Evolutionary conservation across 2,329 filamentous ascomycete species (phyloP), one percentile per base, ranked within the genome.

Genomic region (Trichophyton mentagrophytes): DNA sequence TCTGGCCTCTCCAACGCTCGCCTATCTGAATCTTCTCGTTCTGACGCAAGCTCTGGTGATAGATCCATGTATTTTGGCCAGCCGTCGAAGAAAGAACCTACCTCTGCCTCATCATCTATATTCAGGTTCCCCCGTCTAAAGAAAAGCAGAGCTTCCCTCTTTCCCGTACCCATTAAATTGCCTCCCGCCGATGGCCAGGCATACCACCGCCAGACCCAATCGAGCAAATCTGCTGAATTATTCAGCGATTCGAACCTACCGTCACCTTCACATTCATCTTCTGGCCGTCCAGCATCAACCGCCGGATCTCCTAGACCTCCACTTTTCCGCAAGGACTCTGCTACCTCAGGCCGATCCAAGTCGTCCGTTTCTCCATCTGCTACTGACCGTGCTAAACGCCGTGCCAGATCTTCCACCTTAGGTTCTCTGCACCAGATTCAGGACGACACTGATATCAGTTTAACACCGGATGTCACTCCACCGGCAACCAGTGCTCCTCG

Each of bases 401-500:
- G 91, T 66, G 88, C 86, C 59, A 83, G 93, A 65, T 96, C 93
- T 17, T 95, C 91, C 3, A 97, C 93, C 0, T 82, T 95, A 77
- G 91, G 88, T 68, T 97, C 92, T 0, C 74, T 92, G 49, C 84
- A 86, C 17, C 85, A 87, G 64, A 81, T 83, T 60, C 89, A 86
- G 0, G 84, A 85, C 60, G 88, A 90, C 63, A 83, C 87, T 9
- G 51, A 55, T 55, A 20, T 17, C 51, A 36, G 15, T 20, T n/a
- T 38, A 55, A 55, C 51, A 3, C 30, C 51, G 1, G 51, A 55
- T 1, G 13, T 36, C 30, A 55, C 51, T n/a, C 51, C 38, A 83
- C 85, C 60, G 0, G 89, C 87, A 0, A 96, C 90, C 0, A 92
- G 87, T 0, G 80, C 77, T n/a, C 90, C 91, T 3, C 83, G 93